Base-by-base conservation (phyloP, 2,329 filamentous ascomycete genomes). In the Cryphonectria radicalis region DNA sequence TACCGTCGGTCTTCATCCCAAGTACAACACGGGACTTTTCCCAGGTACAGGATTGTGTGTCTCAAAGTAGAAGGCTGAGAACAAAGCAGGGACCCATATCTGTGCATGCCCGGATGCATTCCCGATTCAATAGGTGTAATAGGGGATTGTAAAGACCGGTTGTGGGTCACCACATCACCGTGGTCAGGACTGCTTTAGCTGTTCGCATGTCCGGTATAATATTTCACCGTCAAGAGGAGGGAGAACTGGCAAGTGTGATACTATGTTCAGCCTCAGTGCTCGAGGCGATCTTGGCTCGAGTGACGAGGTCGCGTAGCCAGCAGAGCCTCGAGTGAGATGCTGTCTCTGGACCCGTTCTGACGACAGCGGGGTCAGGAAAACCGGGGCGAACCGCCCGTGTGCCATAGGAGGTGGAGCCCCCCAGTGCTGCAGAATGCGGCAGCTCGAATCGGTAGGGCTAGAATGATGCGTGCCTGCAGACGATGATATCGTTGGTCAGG, bases 291-390 rank as follows among this genome's bases (percentile, higher is more conserved):
- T 59, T 32, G 55, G 14, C 28, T 17, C 6, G 11, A 59, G 55
- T 25, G 28, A 32, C 55, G 14, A 59, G 28, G 25, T 59, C 55
- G 32, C 55, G 5, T 19, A 62, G 59, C 59, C 35, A n/a, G 59
- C 32, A 62, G 32, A 59, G 55, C 59, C 35, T 40, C 59, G 59
- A 62, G 17, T 62, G 70, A 63, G 35, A 57, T 72, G 37, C 14
- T 59, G 25, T 59, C 11, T 37, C 46, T n/a, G 64, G 70, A 69
- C 57, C 42, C 67, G 67, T 68, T 66, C 67, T 72, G 67, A 72
- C 70, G 70, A 66, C 70, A 72, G 70, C 70, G 70, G 70, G 53
- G 70, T 57, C 55, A 63, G 40, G 40, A 43, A 69, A 63, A 72
- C 28, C 63, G 70, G 70, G 59, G 67, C 59, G 35, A 50, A 32